Conservation (phyloP, 1,284 basidiomycete species). For the Cutaneotrichosporon spelunceum region DNA sequence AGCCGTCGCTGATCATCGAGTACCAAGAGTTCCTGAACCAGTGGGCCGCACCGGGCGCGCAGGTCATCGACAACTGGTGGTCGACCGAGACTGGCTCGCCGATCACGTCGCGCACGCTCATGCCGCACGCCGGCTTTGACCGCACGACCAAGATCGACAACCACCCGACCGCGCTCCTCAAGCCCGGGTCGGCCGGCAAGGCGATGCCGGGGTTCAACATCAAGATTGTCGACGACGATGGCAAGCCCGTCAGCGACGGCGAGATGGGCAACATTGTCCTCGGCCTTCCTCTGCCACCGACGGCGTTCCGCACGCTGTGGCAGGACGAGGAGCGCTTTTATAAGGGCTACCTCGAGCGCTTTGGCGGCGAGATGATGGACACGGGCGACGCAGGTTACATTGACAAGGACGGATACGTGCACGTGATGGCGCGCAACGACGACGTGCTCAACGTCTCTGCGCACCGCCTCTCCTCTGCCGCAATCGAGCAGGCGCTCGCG, state of each 20-base stretch:
- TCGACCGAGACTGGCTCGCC: slow-evolving; percentile 91
- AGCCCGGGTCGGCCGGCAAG: slow-evolving; percentile 26
- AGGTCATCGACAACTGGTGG: slow-evolving; percentile 89
- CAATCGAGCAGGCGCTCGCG: slow-evolving; percentile 91
- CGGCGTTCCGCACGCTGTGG: slow-evolving; percentile 60
- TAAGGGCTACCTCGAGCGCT: slow-evolving; percentile 79
- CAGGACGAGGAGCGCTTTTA: slow-evolving; percentile 82
- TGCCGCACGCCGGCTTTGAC: slow-evolving; percentile 61
- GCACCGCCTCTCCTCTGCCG: slow-evolving; percentile 88
- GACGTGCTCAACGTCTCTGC: slow-evolving; percentile 68
- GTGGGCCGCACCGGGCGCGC: slow-evolving; percentile 20
- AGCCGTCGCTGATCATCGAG: slow-evolving; percentile 23
- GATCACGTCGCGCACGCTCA: slow-evolving; percentile 54
- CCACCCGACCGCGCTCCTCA: slow-evolving; percentile 17
- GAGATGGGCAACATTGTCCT: slow-evolving; percentile 28
- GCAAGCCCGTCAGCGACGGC: slow-evolving; percentile 18
- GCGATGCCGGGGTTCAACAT: slow-evolving; percentile 26
- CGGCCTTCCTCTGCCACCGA: slow-evolving; percentile 90
- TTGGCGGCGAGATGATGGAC: slow-evolving; percentile 56
- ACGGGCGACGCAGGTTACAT: slow-evolving; percentile 91
- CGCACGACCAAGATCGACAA: slow-evolving; percentile 23
- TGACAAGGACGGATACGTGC: slow-evolving; percentile 90
- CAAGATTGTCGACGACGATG: slow-evolving; percentile 27
- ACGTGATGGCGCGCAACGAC: slow-evolving; percentile 93
- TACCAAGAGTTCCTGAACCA: slow-evolving; percentile 27